phyloP scores from a whole-genome alignment of 2,329 filamentous ascomycete species.

The Aspergillus sp. region DNA sequence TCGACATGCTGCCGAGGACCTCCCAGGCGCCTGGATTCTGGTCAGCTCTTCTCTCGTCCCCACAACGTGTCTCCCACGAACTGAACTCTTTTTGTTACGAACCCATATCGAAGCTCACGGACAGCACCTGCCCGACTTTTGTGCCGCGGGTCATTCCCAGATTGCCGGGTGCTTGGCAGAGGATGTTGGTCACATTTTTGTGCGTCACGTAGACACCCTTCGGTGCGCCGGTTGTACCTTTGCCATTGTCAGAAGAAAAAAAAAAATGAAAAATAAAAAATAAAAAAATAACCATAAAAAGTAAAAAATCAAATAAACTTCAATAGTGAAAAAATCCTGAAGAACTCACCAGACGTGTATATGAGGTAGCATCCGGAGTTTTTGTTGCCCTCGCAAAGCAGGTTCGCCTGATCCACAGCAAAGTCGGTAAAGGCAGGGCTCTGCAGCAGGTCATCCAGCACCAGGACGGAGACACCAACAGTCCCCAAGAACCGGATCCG shows the following conservation, averaged over 20 bases:
- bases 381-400: constrained; percentile 4
- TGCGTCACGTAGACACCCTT: constrained; percentile 14
- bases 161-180: constrained; percentile 10
- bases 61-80: too few relatives aligned
- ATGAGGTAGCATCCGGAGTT: constrained; percentile 12
- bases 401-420: neutral
- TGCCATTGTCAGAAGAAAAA: too few relatives aligned
- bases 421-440: neutral
- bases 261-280: too few relatives aligned
- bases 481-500: neutral
- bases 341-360: constrained; percentile 9
- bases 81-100: too few relatives aligned
- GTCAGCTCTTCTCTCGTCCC: neutral
- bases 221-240: constrained; percentile 10
- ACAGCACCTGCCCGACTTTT: constrained; percentile 12
- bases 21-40: constrained; percentile 10
- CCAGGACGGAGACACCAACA: neutral
- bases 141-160: constrained; percentile 4
- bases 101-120: constrained; percentile 16
- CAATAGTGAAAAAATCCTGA: too few relatives aligned
- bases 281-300: too few relatives aligned
- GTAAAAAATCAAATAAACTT: too few relatives aligned
- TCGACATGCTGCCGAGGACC: constrained; percentile 5
- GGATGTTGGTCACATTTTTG: constrained; percentile 11
- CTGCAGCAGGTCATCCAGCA: constrained; percentile 4